phyloP scores from a whole-genome alignment of 163 green algal species.

The Scenedesmus sp. region DNA sequence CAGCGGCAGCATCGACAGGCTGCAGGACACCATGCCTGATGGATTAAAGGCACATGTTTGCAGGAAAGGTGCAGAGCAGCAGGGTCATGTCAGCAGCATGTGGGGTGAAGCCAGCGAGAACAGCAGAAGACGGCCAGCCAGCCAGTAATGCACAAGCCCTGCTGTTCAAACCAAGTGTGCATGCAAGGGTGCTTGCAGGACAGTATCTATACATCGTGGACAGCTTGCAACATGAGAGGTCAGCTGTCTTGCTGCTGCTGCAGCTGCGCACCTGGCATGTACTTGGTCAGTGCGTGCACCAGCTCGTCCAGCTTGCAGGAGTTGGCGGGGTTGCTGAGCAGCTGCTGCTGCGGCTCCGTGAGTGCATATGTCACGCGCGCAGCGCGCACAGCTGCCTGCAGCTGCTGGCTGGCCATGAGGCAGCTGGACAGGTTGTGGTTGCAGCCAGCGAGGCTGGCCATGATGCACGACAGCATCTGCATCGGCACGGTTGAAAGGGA shows the following conservation, averaged over 20 bases:
- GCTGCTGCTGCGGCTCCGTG: conserved; percentile 5
- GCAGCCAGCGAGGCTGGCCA: not conserved
- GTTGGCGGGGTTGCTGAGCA: conserved; percentile 21
- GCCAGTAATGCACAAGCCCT: not conserved
- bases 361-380: not conserved
- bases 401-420: conserved; percentile 24
- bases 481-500: not conserved
- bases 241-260: not conserved
- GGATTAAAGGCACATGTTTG: not conserved
- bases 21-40: conserved; percentile 39
- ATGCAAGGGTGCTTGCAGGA: not conserved
- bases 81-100: not conserved
- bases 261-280: conserved; percentile 56
- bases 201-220: no score
- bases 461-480: conserved; percentile 42
- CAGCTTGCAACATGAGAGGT: no score
- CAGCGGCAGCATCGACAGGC: conserved; percentile 46
- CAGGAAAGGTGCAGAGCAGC: not conserved
- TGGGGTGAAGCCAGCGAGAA: not conserved
- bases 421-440: conserved; percentile 26
- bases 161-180: not conserved
- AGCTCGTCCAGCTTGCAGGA: conserved; percentile 40
- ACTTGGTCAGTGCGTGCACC: conserved; percentile 51
- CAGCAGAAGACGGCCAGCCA: not conserved
- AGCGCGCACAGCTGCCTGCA: conserved; percentile 20